These are phyloP conservation scores for Eutypa lata DNA, from an alignment of 2,329 filamentous ascomycete genomes.

Conservation along the genomic window DNA sequence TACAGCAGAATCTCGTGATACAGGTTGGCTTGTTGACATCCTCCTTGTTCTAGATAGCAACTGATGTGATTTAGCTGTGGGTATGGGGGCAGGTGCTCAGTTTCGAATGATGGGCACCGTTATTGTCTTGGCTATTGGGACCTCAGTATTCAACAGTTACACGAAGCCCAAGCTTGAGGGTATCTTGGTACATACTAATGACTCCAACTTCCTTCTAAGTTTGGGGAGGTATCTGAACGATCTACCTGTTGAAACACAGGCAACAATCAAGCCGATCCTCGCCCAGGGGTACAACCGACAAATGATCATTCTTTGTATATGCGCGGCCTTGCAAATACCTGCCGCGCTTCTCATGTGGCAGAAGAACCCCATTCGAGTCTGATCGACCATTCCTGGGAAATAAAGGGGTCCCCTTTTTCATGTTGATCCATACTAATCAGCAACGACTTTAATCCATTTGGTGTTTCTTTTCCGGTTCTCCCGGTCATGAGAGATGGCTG, in stretches of 20 bases:
- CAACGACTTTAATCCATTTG: too few relatives aligned
- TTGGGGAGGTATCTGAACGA: background rate
- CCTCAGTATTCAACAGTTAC: background rate
- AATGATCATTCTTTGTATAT: background rate
- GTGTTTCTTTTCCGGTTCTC: too few relatives aligned
- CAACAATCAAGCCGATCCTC: background rate
- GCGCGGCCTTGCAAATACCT: background rate
- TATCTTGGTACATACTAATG: background rate
- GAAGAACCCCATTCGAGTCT: background rate
- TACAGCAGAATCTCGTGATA: slow-evolving; percentile 2
- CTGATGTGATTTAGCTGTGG: background rate
- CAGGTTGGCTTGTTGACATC: background rate
- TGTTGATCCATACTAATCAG: too few relatives aligned
- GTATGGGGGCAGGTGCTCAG: background rate
- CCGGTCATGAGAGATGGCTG: too few relatives aligned
- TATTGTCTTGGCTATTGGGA: background rate
- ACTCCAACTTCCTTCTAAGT: background rate
- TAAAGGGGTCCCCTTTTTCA: too few relatives aligned
- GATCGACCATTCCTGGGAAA: too few relatives aligned
- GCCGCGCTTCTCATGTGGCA: background rate
- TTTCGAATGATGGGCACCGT: background rate
- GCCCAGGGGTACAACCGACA: background rate
- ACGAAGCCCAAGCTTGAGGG: too few relatives aligned
- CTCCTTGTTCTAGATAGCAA: background rate
- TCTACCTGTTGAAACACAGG: background rate